phyloP scores from a whole-genome alignment of 768 basidiomycete genomes.

The Calocybe indica region DNA sequence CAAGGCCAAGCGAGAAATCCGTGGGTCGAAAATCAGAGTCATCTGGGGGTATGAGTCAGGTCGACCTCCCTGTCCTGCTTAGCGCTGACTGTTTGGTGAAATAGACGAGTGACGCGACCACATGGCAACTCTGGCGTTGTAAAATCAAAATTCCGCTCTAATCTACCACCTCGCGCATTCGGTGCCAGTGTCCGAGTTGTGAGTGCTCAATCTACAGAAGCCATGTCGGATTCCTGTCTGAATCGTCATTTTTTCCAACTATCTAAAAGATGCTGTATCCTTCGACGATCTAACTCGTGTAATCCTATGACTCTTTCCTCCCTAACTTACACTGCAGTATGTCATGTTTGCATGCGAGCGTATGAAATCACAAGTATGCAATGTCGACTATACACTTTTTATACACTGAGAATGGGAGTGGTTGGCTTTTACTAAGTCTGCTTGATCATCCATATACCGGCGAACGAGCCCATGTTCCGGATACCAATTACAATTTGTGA shows the following conservation, averaged over 20 bases:
- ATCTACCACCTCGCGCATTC: slow-evolving; percentile 92
- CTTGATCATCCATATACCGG: no score
- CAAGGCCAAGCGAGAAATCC: slow-evolving; percentile 91
- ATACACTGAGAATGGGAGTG: no score
- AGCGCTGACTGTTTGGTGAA: background rate
- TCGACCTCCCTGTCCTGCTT: background rate
- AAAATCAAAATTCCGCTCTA: slow-evolving; percentile 92
- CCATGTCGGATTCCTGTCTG: background rate
- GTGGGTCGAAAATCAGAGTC: slow-evolving; percentile 92
- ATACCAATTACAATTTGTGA: no score
- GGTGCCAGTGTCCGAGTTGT: slow-evolving; percentile 91
- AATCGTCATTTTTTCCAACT: background rate
- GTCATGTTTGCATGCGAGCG: slow-evolving; percentile 34
- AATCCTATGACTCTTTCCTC: slow-evolving; percentile 24
- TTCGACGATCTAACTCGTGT: slow-evolving; percentile 63
- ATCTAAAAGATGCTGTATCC: slow-evolving; percentile 82
- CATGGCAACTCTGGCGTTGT: slow-evolving; percentile 95
- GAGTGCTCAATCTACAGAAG: slow-evolving; percentile 24
- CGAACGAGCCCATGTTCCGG: no score
- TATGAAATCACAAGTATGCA: slow-evolving; percentile 11
- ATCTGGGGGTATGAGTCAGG: slow-evolving; percentile 84
- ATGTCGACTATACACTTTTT: background rate
- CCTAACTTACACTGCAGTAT: slow-evolving; percentile 41
- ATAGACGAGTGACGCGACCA: slow-evolving; percentile 84
- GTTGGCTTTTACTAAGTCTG: no score